Percentiles rank a stretch among this genome's conserved stretches.
These are phyloP conservation scores for Cladosporium sp. DNA, from an alignment of 2,329 filamentous ascomycete genomes.

Conservation along the genomic window DNA sequence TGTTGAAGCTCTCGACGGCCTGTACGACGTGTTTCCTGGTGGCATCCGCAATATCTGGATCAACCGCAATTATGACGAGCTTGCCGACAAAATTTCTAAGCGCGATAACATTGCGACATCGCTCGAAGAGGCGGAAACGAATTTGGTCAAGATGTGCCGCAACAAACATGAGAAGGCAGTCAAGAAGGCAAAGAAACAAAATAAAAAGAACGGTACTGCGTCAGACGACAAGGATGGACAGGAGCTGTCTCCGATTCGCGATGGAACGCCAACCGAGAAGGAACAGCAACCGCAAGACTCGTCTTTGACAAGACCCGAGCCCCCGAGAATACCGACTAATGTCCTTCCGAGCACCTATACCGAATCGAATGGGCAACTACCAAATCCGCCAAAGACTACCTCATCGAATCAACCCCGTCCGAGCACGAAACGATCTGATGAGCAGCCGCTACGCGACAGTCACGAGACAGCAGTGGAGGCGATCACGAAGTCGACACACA, in stretches of 20 bases:
- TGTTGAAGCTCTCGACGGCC: constrained; percentile 68
- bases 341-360: constrained; percentile 14
- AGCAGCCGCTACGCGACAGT: constrained; percentile 4
- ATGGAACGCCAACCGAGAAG: background rate
- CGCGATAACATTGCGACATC: constrained; percentile 63
- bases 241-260: constrained; percentile 15
- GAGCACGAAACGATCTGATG: background rate
- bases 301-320: background rate
- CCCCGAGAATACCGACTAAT: constrained; percentile 7
- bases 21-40: constrained; percentile 95
- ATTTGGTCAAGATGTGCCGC: constrained; percentile 73
- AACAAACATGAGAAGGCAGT: constrained; percentile 62
- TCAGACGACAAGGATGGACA: constrained; percentile 25
- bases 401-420: background rate
- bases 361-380: constrained; percentile 14
- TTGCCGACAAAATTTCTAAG: constrained; percentile 76
- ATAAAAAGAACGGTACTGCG: constrained; percentile 45
- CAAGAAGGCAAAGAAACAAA: constrained; percentile 40
- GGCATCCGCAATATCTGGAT: constrained; percentile 96
- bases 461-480: constrained; percentile 7
- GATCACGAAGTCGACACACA: background rate
- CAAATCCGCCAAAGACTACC: background rate
- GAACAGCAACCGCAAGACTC: background rate
- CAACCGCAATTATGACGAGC: constrained; percentile 77
- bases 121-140: constrained; percentile 77